Evolutionary conservation across 208 protist genomes (phyloP).

Genomic region (Phytomonas serpens): DNA sequence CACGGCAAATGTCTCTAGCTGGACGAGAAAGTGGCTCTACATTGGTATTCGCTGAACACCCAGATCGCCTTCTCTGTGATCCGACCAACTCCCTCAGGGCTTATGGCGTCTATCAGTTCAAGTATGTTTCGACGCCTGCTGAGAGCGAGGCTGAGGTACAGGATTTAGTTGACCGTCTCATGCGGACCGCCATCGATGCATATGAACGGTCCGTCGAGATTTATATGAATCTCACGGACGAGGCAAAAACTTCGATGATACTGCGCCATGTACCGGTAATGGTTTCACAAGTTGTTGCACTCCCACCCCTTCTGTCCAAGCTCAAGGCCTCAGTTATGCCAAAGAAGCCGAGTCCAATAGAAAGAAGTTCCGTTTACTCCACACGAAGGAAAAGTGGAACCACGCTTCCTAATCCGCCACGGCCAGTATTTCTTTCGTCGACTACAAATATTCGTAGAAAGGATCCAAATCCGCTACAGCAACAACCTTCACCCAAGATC

Average conservation of each 20-base stretch:
- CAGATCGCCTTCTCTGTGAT: constrained; percentile 57
- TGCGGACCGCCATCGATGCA: constrained; percentile 19
- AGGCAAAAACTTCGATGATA: background rate
- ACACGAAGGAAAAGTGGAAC: background rate
- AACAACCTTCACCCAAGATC: background rate
- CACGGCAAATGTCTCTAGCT: background rate
- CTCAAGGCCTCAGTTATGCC: background rate
- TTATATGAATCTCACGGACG: background rate
- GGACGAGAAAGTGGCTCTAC: constrained; percentile 14
- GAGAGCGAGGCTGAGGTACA: constrained; percentile 29
- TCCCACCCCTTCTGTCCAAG: background rate
- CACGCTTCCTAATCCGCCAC: background rate
- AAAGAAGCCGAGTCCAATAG: background rate
- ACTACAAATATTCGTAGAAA: background rate
- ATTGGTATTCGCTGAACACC: constrained; percentile 40
- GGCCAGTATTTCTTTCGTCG: background rate
- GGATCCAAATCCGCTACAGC: background rate
- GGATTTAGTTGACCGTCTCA: constrained; percentile 27
- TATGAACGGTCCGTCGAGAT: constrained; percentile 16
- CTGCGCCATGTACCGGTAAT: background rate
- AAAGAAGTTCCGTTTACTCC: background rate
- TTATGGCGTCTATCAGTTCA: constrained; percentile 45
- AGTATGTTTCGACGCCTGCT: constrained; percentile 28
- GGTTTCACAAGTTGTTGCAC: constrained; percentile 3
- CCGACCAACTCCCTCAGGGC: constrained; percentile 57